Evolutionary conservation across 768 basidiomycete genomes (phyloP), one percentile per base, ranked within the genome.

Genomic region (Exidia glandulosa): DNA sequence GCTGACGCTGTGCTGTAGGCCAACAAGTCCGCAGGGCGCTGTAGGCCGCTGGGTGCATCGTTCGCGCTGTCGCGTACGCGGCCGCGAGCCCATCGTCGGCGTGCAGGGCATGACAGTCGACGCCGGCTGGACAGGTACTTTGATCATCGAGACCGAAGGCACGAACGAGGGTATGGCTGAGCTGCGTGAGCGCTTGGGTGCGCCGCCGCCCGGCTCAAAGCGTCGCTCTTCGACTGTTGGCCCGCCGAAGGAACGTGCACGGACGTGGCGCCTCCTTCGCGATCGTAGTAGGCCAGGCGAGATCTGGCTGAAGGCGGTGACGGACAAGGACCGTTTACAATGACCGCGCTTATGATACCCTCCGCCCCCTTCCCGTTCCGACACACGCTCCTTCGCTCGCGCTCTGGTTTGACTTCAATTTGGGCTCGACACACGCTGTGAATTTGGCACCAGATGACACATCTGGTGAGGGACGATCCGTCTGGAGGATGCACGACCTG

Each of bases 1-100:
- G 41, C 41, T 45, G 41, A 45, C 41, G 41, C 41, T 14, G 19
- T 45, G 41, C 23, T 45, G 9, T 19, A 45, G 41, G 41, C 41
- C 41, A 14, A 45, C 52, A 62, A 91, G 87, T n/a, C 86, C 88
- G 2, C 88, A 91, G 69, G 89, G 88, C 33, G 78, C 87, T 61
- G 87, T 92, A 57, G 85, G 92, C 13, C 85, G 87, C 31, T 93
- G 90, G 90, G 82, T 89, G 0, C 83, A 91, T 65, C 86, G 90
- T 14, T 87, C 90, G 2, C 81, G 84, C 5, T 91, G 92, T 71
- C 76, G 77, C 12, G 78, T 92, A 45, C 80, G 82, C 34, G 57
- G 54, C 6, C 50, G 50, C 27, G 50, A 54, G 50, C 50, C 50
- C 16, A 54, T 54, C 50, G 30, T 54, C 50, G 7, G 32, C 36